Evolutionary conservation across 2,329 filamentous ascomycete species (phyloP), one percentile per base, ranked within the genome.

Genomic region (Torrubiella hemipterigena): DNA sequence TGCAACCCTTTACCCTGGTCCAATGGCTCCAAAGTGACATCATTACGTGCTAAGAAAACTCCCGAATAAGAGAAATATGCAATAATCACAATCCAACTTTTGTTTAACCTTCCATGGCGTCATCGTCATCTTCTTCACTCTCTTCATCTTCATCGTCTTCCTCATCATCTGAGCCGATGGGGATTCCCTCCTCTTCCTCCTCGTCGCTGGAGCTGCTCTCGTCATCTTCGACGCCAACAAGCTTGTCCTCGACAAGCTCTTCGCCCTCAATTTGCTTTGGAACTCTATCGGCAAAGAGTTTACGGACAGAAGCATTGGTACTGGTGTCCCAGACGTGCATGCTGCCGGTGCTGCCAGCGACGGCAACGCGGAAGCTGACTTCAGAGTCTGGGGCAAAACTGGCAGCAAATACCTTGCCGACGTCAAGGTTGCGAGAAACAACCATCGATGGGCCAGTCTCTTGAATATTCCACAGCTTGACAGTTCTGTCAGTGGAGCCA

Each of bases 261-360:
- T 65, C 58, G 38, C 65, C 51, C n/a, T n/a, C n/a, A n/a, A n/a
- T n/a, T 41, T 46, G 68, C 35, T 89, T 67, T 35, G 58, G 56
- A 8, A 63, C 47, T 74, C 77, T 47, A 63, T 73, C 21, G 3
- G 81, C 85, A 60, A 98, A 98, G 2, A 81, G 78, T 40, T 80
- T 72, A 36, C 91, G 74, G 19, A 98, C 85, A 17, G 81, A 80
- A 11, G 73, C 74, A 53, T 98, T 98, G 35, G 91, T 98, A 54
- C 84, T 74, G 15, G 91, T 95, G 56, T 96, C 89, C 91, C 91
- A 98, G 32, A 98, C 77, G 53, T 93, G 83, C 50, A 96, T 77
- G 21, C 74, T 73, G 27, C 91, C 91, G 62, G 93, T 93, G 65
- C 87, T 96, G 33, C 91, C 91, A 6, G 89, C 91, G 13, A 98